A percentile compares a stretch with the other conserved stretches of the same genome.
phyloP scores from a whole-genome alignment of 768 basidiomycete species.

The Phaeotremella skinneri region DNA sequence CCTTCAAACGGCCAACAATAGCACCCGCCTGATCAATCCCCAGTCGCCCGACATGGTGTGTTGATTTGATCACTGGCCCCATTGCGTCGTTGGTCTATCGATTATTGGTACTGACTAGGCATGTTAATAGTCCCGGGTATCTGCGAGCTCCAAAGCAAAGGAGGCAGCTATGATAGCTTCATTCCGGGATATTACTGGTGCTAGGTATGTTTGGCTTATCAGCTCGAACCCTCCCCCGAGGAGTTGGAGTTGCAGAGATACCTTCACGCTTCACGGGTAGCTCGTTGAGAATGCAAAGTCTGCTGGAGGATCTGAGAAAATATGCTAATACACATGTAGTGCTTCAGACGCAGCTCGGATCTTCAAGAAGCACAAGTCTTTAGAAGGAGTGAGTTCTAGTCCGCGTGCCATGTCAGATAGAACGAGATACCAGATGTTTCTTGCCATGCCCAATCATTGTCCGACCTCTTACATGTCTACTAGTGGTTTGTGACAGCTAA shows the following conservation, averaged over 20 bases:
- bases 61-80: neutral
- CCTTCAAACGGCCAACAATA: no score
- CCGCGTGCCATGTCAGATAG: no score
- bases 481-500: neutral
- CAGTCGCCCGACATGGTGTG: neutral
- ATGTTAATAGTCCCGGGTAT: neutral
- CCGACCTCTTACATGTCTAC: neutral
- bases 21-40: neutral
- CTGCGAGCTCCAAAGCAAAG: conserved; percentile 1
- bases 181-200: conserved; percentile 42
- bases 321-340: conserved; percentile 16
- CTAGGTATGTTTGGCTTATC: conserved; percentile 36
- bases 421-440: no score
- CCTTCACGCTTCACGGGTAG: neutral
- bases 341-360: conserved; percentile 39
- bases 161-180: conserved; percentile 20
- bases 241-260: neutral
- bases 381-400: conserved; percentile 42
- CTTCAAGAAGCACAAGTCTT: conserved; percentile 46
- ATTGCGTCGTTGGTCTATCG: neutral
- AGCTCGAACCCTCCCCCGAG: neutral
- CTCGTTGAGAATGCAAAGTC: neutral
- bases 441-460: no score
- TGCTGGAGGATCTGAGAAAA: neutral
- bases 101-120: neutral